These are phyloP conservation scores for Millerozyma miso DNA, from an alignment of 805 yeast species.

Conservation along the genomic window DNA sequence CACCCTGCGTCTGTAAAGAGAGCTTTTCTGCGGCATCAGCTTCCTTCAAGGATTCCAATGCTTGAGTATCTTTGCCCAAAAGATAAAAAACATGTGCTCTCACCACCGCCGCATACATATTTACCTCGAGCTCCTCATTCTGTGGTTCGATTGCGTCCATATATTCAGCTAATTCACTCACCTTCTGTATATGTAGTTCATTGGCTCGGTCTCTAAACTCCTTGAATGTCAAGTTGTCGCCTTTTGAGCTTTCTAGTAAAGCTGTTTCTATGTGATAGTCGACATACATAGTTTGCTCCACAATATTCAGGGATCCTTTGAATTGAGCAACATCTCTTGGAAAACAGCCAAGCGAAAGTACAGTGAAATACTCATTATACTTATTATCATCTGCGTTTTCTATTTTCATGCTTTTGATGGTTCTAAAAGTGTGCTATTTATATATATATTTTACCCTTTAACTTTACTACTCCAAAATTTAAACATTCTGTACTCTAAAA, in stretches of 20 bases:
- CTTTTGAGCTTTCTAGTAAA: conserved; percentile 25
- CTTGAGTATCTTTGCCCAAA: conserved; percentile 13
- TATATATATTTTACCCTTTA: too few species aligned
- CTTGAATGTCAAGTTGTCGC: conserved; percentile 18
- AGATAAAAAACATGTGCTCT: conserved; percentile 33
- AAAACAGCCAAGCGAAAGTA: conserved; percentile 33
- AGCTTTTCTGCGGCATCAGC: not conserved
- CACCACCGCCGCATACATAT: conserved; percentile 27
- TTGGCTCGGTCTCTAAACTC: conserved; percentile 4
- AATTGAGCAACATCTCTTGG: conserved; percentile 31
- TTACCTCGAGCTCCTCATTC: conserved; percentile 19
- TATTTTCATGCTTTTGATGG: not conserved
- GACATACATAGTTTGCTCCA: conserved; percentile 31
- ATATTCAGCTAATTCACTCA: conserved; percentile 23
- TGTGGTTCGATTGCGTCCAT: conserved; percentile 16
- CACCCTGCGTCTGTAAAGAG: conserved; percentile 8
- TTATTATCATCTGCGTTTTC: conserved; percentile 13
- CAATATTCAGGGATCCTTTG: conserved; percentile 29
- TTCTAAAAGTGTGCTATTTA: too few species aligned
- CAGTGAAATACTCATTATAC: conserved; percentile 21
- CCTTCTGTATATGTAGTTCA: conserved; percentile 12
- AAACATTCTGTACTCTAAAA: not conserved
- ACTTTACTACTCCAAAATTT: not conserved
- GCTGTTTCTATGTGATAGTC: conserved; percentile 36
- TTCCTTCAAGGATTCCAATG: conserved; percentile 12